Conservation (phyloP, 331 rosid species). For the Cucumis variabilis region DNA sequence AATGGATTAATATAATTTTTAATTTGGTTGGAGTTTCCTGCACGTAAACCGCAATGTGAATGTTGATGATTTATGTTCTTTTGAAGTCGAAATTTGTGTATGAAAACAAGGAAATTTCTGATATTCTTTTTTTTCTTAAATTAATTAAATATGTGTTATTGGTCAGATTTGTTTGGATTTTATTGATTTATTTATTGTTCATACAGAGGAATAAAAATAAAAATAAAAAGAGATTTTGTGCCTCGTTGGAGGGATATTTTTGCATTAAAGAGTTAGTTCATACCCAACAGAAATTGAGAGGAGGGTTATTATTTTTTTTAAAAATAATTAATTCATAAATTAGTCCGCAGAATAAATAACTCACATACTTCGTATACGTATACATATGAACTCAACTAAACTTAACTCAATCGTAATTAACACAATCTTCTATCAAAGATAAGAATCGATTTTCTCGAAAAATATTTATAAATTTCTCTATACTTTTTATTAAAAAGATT, state of each 20-base stretch:
- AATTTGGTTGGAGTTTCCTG: constrained; percentile 49
- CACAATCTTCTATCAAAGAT: too few species aligned
- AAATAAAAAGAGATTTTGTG: not conserved
- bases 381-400: too few species aligned
- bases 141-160: not conserved
- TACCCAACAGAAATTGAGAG: not conserved
- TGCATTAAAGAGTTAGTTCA: not conserved
- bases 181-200: not conserved
- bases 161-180: not conserved
- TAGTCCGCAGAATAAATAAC: too few species aligned
- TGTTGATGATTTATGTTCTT: not conserved
- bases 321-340: too few species aligned
- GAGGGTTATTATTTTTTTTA: too few species aligned
- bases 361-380: too few species aligned
- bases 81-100: constrained; percentile 17
- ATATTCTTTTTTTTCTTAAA: not conserved
- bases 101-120: constrained; percentile 11
- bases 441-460: too few species aligned
- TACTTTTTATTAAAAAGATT: too few species aligned
- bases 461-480: too few species aligned
- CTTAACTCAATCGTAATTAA: too few species aligned
- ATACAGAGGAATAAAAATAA: not conserved
- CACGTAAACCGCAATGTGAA: constrained; percentile 48
- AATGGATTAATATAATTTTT: not conserved
- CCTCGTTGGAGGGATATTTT: not conserved